phyloP scores from a whole-genome alignment of 495 filamentous ascomycete genomes.

The Podospora pseudopauciseta region DNA sequence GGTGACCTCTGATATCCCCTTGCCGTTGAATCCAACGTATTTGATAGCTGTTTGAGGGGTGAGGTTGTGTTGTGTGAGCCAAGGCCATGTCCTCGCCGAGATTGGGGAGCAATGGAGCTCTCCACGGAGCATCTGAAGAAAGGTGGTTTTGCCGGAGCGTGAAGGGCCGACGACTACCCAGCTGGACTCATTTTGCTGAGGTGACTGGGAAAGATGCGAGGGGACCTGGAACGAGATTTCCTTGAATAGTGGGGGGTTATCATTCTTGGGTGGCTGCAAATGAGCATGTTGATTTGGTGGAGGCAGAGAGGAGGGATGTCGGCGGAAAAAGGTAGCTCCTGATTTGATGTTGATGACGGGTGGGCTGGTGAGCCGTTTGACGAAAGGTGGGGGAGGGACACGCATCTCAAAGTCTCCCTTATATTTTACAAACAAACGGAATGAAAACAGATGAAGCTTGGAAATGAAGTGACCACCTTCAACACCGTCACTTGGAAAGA shows the following conservation, averaged over 20 bases:
- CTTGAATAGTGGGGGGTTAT: neutral
- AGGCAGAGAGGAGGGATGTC: constrained; percentile 53
- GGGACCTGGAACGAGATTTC: neutral
- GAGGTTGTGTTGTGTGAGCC: constrained; percentile 63
- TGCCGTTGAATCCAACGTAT: constrained; percentile 76
- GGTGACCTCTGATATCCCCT: constrained; percentile 36
- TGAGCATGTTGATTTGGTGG: constrained; percentile 23
- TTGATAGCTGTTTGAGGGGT: constrained; percentile 63
- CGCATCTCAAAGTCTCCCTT: constrained; percentile 35
- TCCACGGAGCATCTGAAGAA: constrained; percentile 71
- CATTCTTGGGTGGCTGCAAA: neutral
- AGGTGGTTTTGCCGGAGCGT: constrained; percentile 66
- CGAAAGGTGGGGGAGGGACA: constrained; percentile 27
- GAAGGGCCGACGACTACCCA: constrained; percentile 62
- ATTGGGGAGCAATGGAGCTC: constrained; percentile 70
- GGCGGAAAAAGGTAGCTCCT: constrained; percentile 76
- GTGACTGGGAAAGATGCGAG: neutral
- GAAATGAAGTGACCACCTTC: neutral
- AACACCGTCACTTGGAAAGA: neutral
- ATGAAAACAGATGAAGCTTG: neutral
- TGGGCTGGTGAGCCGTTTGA: neutral
- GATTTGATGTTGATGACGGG: constrained; percentile 65
- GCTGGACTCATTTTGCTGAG: neutral
- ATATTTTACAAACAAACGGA: neutral
- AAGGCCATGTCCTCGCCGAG: constrained; percentile 68